Percentiles rank a stretch among this genome's conserved stretches.
phyloP scores from a whole-genome alignment of 1,284 basidiomycete species.

The Papiliotrema nemorosa region DNA sequence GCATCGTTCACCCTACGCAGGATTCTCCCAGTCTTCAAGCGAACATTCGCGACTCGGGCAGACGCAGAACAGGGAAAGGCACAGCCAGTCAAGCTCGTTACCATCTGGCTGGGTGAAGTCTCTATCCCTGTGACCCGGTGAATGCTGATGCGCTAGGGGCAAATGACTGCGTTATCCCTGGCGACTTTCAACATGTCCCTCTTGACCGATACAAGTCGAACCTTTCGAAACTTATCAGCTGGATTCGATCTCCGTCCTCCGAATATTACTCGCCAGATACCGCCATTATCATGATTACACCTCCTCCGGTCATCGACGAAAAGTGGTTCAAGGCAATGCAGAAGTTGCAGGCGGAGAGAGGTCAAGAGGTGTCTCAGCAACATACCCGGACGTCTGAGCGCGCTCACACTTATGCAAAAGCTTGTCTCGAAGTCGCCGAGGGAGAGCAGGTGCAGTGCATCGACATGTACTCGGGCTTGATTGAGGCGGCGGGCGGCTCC shows the following conservation, averaged over 20 bases:
- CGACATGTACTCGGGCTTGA: conserved; percentile 67
- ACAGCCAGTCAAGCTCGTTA: conserved; percentile 61
- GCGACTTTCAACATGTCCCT: conserved; percentile 55
- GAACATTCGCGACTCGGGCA: conserved; percentile 60
- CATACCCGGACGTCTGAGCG: conserved; percentile 34
- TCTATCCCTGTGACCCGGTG: background rate
- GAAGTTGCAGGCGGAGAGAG: conserved; percentile 17
- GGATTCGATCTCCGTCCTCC: conserved; percentile 62
- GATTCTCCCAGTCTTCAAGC: conserved; percentile 71
- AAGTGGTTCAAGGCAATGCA: conserved; percentile 3
- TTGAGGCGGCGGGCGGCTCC: conserved; percentile 61
- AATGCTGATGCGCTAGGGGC: conserved; percentile 49
- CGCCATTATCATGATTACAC: conserved; percentile 71
- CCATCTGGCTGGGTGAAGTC: conserved; percentile 74
- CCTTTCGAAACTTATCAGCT: conserved; percentile 60
- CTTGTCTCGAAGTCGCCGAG: conserved; percentile 60
- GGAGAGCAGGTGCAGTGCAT: conserved; percentile 59
- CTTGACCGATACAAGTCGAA: conserved; percentile 65
- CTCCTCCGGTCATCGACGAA: conserved; percentile 72
- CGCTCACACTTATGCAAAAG: conserved; percentile 66
- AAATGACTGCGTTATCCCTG: conserved; percentile 68
- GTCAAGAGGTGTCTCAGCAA: conserved; percentile 50
- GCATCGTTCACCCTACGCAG: conserved; percentile 16
- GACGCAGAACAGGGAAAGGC: conserved; percentile 56
- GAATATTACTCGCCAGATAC: conserved; percentile 69